Evolutionary conservation across 495 filamentous ascomycete genomes (phyloP), one percentile per base, ranked within the genome.

Genomic region (Mycothermus thermophilus): DNA sequence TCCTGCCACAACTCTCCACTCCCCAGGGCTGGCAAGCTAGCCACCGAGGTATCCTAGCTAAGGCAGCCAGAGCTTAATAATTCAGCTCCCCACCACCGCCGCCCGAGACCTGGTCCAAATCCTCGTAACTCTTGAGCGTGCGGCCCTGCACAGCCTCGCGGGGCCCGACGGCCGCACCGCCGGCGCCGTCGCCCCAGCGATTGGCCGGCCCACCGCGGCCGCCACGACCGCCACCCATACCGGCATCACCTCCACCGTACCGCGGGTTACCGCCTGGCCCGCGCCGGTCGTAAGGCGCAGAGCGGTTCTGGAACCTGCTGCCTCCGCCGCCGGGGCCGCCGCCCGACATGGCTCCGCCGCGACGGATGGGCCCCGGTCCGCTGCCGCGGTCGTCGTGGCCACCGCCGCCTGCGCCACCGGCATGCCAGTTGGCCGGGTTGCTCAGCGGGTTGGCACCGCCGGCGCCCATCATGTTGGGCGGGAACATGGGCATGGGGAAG

Each of bases 81-180:
- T 78, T 75, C 20, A 78, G 52, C 51, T 77, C 74, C 9, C 67
- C 65, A n/a, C 69, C 69, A 11, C 59, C 72, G 27, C 66, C 67
- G 11, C 67, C 67, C 10, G 66, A 64, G 20, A 71, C 67, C 11
- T 90, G 88, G 62, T 97, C 90, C 2, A 97, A 62, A 58, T 97
- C 90, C 57, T 96, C 92, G 56, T 97, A 97, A 54, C 82, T 92
- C 67, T 90, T 93, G 22, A 97, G 51, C 27, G 80, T 93, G 29
- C 90, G 72, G 3, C 92, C 90, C 43, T 86, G 79, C 2, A 93
- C 83, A 1, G 87, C 82, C 58, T 92, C 84, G 11, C 79, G 63
- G 3, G 86, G 85, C 2, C 80, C 81, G 42, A 86, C 74, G 1
- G 78, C 74, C 29, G 78, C 79, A 36, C 65, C 66, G 3, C 76